phyloP scores from a whole-genome alignment of 805 yeast genomes.

The Wickerhamomyces sydowiorum region DNA sequence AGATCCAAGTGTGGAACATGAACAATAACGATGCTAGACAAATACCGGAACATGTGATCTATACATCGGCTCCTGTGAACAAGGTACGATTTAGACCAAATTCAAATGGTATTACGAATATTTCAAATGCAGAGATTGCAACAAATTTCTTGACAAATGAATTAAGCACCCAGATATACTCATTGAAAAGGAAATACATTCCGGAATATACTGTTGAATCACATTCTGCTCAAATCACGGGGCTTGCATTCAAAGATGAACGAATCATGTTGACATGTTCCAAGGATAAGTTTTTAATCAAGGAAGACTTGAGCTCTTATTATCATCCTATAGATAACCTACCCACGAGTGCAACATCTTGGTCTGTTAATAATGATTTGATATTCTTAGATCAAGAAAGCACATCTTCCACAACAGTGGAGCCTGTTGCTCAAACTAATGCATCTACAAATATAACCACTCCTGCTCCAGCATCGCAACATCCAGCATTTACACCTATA shows the following conservation, averaged over 20 bases:
- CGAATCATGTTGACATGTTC: conserved; percentile 42
- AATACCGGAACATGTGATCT: conserved; percentile 64
- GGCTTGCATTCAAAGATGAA: conserved; percentile 49
- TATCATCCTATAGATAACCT: conserved; percentile 44
- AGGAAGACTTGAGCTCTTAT: conserved; percentile 40
- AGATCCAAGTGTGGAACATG: conserved; percentile 72
- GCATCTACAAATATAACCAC: too few relatives aligned
- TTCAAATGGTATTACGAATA: conserved; percentile 28
- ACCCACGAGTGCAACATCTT: conserved; percentile 44
- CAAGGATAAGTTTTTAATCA: conserved; percentile 42
- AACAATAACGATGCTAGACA: conserved; percentile 28
- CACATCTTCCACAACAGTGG: conserved; percentile 30
- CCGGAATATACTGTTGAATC: conserved; percentile 52
- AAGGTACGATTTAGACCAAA: conserved; percentile 64
- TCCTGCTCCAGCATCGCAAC: neutral
- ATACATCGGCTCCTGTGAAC: conserved; percentile 73
- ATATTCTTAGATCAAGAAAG: conserved; percentile 44
- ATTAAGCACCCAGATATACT: conserved; percentile 58
- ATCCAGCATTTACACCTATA: neutral
- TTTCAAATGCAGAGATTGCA: conserved; percentile 63
- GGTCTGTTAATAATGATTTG: conserved; percentile 52
- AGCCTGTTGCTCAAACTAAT: neutral
- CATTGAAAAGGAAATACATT: conserved; percentile 61
- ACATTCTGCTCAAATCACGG: conserved; percentile 48
- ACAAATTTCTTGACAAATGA: conserved; percentile 71